Evolutionary conservation across 1,139 yeast species (phyloP).

Genomic region (Blastobotrys indianensis): DNA sequence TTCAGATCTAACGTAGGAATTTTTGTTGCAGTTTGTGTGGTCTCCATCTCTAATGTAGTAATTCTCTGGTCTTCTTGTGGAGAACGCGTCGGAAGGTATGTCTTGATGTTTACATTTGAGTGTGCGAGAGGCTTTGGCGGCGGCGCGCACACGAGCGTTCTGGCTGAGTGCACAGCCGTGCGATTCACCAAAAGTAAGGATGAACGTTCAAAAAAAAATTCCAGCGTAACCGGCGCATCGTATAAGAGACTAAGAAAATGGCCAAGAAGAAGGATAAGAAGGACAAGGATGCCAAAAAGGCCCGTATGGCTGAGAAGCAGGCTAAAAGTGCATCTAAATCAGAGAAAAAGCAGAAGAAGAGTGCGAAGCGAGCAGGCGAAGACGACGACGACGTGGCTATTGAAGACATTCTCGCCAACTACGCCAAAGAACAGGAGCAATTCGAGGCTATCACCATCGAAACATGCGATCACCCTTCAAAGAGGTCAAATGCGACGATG

Average conservation of each 20-base stretch:
- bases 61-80: background rate
- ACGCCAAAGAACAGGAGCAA: constrained; percentile 68
- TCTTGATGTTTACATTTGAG: constrained; percentile 1
- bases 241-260: constrained; percentile 28
- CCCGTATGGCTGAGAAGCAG: constrained; percentile 76
- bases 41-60: constrained; percentile 3
- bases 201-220: too few species aligned
- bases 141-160: too few species aligned
- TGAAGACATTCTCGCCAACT: constrained; percentile 74
- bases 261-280: constrained; percentile 87
- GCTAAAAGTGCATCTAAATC: constrained; percentile 72
- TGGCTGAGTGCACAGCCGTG: too few species aligned
- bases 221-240: background rate
- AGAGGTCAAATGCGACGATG: constrained; percentile 67
- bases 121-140: too few species aligned
- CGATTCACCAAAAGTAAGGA: too few species aligned
- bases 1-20: constrained; percentile 24
- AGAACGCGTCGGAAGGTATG: background rate
- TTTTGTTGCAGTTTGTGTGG: constrained; percentile 6
- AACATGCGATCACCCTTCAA: constrained; percentile 53
- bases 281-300: constrained; percentile 87
- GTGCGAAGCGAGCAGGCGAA: constrained; percentile 65
- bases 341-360: constrained; percentile 65
- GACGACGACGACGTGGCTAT: constrained; percentile 86
- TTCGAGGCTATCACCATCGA: constrained; percentile 68